Evolutionary conservation across 768 basidiomycete species (phyloP), one percentile per base, ranked within the genome.

Genomic region (Tephrocybe sp.): DNA sequence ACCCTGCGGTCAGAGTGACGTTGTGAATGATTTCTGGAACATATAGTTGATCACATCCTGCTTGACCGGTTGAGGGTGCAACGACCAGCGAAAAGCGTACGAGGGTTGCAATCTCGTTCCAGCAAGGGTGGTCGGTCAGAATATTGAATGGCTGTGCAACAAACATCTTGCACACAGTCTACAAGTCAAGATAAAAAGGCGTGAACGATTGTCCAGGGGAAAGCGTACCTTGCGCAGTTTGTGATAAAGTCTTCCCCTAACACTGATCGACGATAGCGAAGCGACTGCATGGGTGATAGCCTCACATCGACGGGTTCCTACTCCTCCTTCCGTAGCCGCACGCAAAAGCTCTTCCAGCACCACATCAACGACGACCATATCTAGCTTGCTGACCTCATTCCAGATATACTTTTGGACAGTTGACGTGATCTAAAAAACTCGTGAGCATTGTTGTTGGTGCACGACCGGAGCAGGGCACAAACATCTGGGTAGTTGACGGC

Each of bases 21-120:
- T 91, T 72, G 65, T 97, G 91, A 39, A 85, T 73, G 30, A 89
- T 73, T 64, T 97, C 94, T 0, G 94, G 88, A 4, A 93, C 78
- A 62, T 84, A 93, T 22, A 94, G 72, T 58, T 91, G 88, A 45
- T 80, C 82, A 54, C 85, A 83, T 11, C 77, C 74, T 2, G 80
- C 71, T 30, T 84, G 78, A 41, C 78, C 79, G 0, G 82, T 76
- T 41, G 85, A 81, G 54, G 89, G 84, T 45, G 85, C 80, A 16
- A 89, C 81, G 9, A 85, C 76, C 10, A 90, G 76, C 36, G 80
- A 74, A n/a, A 96, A 77, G 4, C 92, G 85, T 34, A 87, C 75
- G 33, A 95, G 72, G 1, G 86, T 85, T 0, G 89, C 85, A 2
- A 95, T 85, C 61, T 93, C 92, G 49, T 77, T 80, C 87, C 89